Base-by-base conservation (phyloP, 345 rosid genomes). In the Pseudoturritis turrita region DNA sequence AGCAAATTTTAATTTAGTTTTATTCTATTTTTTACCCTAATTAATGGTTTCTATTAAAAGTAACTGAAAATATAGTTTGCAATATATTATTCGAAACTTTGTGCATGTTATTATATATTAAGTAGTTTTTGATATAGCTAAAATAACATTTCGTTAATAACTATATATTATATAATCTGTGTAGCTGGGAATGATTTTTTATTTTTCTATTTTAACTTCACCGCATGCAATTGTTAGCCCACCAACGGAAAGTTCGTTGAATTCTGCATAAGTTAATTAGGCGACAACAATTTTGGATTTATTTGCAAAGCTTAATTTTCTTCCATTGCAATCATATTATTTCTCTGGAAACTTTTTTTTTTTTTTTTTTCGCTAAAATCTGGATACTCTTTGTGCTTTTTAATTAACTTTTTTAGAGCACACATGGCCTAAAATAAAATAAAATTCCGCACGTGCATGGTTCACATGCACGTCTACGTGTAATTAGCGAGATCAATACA, bases 201-300 rank as follows among this genome's bases (percentile, higher is more conserved):
- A n/a, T n/a, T n/a, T n/a, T n/a, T n/a, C n/a, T n/a, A n/a, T n/a
- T 31, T 13, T 46, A 11, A 44, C 10, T 29, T 19, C 33, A 68
- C 26, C 29, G 39, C 43, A 22, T 19, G 11, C 31, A 14, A 18
- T 44, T 35, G 53, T 43, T 69, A 57, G 11, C 55, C 10, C 44
- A 19, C 68, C 54, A 72, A 31, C 53, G 35, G 55, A 62, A 72
- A 52, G 54, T 52, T 72, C 21, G 55, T 71, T 51, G 75, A 62
- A 25, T 22, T 59, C 23, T 18, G 69, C 41, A 71, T 28, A 28
- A 41, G n/a, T 51, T 62, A 62, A 22, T 40, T 18, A 54, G 40
- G 37, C 7, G 31, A 37, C 21, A n/a, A 41, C 26, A 68, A 12
- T 44, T 43, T 54, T 52, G 62, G 62, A 52, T 62, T 51, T 51